Evolutionary conservation across 768 basidiomycete species (phyloP).

Genomic region (Trametes gibbosa): DNA sequence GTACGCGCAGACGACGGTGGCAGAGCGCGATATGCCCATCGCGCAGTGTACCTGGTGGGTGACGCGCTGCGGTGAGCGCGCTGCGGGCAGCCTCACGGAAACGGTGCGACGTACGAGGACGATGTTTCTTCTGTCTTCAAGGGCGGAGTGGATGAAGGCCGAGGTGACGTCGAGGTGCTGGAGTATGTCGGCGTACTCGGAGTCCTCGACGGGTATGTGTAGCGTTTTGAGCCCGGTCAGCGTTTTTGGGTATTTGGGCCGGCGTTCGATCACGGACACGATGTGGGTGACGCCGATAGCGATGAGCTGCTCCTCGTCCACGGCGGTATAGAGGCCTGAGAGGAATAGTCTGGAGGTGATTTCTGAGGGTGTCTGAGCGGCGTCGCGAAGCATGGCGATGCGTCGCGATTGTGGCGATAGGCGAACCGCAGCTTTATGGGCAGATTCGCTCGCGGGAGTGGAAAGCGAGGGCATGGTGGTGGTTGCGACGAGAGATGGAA

Average conservation of each 20-base stretch:
- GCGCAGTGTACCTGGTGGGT: slow-evolving; percentile 68
- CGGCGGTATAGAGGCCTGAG: slow-evolving; percentile 59
- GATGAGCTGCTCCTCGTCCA: slow-evolving; percentile 43
- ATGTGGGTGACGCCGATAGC: slow-evolving; percentile 72
- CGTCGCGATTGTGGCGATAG: neutral
- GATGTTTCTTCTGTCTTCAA: slow-evolving; percentile 42
- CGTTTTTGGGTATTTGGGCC: slow-evolving; percentile 41
- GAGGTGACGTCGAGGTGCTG: slow-evolving; percentile 48
- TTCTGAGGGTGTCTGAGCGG: slow-evolving; percentile 21
- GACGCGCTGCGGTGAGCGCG: neutral
- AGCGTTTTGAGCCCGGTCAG: slow-evolving; percentile 41
- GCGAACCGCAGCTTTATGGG: slow-evolving; percentile 5
- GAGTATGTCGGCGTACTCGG: slow-evolving; percentile 39
- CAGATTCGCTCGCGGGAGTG: slow-evolving; percentile 4
- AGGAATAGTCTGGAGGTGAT: slow-evolving; percentile 58
- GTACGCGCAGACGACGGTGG: slow-evolving; percentile 76
- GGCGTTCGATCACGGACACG: slow-evolving; percentile 58
- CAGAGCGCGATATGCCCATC: slow-evolving; percentile 72
- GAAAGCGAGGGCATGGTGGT: slow-evolving; percentile 18
- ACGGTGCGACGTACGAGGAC: slow-evolving; percentile 46
- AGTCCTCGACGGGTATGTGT: slow-evolving; percentile 52
- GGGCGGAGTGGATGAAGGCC: slow-evolving; percentile 48
- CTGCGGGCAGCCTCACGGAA: neutral
- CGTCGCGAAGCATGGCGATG: slow-evolving; percentile 2
- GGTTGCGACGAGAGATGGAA: slow-evolving; percentile 4